Evolutionary conservation across 139 green algal genomes (phyloP), one percentile per base, ranked within the genome.

Genomic region (Microglena sp.): DNA sequence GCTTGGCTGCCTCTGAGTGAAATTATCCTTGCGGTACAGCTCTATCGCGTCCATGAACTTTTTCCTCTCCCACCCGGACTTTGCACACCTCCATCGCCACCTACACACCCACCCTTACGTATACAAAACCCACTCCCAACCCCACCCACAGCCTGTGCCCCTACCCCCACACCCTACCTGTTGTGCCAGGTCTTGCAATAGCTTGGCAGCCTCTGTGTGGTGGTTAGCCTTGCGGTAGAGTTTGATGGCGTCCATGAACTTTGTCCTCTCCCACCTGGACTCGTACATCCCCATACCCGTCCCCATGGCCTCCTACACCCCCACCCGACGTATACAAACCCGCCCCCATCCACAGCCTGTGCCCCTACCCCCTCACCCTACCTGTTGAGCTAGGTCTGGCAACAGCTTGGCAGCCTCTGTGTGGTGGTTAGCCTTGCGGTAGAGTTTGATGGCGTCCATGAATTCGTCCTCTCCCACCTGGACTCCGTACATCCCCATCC

Each of bases 191-290:
- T 55, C 71, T 27, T 73, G 27, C 58, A 90, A 57, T 53, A 92
- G 79, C 43, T 81, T 77, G 2, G 84, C 82, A 33, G 84, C 80
- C 65, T 92, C 85, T 34, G 75, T 81, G 71, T 90, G 84, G 56
- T 77, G 65, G 33, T 82, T 71, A 28, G 78, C 79, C 70, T 81
- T 69, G 46, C 65, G 21, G 6, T 35, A 27, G 30, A n/a, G 32
- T 34, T n/a, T 1, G 40, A 33, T 55, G 33, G 40, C 40, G 15
- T 11, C 40, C 11, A 15, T 50, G 40, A 50, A 11, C 80, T 84
- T 82, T 2, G 78, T 61, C 61, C 84, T 84, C 63, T 87, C 80
- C 54, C n/a, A n/a, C n/a, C n/a, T n/a, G n/a, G n/a, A n/a, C n/a
- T n/a, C n/a, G 40, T 50, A n/a, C n/a, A n/a, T n/a, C n/a, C n/a